A percentile compares a stretch with the other conserved stretches of the same genome.
phyloP scores from a whole-genome alignment of 805 yeast species.

The Candida maris region DNA sequence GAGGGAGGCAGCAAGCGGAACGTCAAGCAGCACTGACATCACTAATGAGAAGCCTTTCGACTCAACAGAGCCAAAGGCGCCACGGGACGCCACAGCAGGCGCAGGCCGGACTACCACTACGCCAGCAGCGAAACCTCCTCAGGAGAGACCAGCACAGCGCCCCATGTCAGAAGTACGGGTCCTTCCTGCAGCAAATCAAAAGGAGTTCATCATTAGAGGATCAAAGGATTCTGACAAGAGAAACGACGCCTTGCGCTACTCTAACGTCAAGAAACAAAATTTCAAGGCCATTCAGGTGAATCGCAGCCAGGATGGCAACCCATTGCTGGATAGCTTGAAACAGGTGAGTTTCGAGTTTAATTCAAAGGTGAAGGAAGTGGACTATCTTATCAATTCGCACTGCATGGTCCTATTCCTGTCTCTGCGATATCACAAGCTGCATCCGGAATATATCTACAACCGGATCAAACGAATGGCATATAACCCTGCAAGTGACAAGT shows the following conservation, averaged over 20 bases:
- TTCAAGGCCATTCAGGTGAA: conserved; percentile 49
- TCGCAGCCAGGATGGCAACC: conserved; percentile 70
- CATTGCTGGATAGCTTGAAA: conserved; percentile 53
- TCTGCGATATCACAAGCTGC: conserved; percentile 68
- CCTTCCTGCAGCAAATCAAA: conserved; percentile 5
- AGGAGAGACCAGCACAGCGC: neutral
- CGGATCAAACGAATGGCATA: conserved; percentile 40
- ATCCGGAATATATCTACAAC: conserved; percentile 69
- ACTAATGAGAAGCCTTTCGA: neutral
- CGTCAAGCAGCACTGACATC: neutral
- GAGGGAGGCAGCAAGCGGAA: conserved; percentile 38
- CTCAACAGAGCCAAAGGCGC: neutral
- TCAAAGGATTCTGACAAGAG: conserved; percentile 13
- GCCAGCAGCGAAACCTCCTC: neutral
- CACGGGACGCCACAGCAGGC: neutral
- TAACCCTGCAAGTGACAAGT: conserved; percentile 16
- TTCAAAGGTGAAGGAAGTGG: conserved; percentile 47
- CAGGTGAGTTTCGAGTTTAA: conserved; percentile 54
- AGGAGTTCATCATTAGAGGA: conserved; percentile 16
- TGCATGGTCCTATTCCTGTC: conserved; percentile 60
- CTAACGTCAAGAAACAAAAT: conserved; percentile 19
- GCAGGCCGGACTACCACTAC: too few species aligned
- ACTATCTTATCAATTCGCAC: conserved; percentile 59
- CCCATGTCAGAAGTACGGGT: conserved; percentile 2
- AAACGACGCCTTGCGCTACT: conserved; percentile 15